Base-by-base conservation (phyloP, 2,329 filamentous ascomycete species). In the Ascochyta lentis region DNA sequence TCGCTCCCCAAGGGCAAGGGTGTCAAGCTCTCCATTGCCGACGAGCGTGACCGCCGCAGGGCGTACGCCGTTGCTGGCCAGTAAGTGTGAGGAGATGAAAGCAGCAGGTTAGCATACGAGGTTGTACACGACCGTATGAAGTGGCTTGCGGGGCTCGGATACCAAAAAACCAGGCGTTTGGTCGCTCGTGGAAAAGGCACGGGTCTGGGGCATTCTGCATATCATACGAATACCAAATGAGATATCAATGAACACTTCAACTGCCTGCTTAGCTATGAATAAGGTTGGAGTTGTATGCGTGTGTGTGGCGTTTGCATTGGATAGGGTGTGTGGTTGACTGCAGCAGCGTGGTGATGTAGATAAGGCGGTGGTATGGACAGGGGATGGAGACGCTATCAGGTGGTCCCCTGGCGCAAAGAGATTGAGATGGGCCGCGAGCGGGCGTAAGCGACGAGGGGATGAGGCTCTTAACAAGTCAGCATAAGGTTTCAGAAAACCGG, bases 1-100 rank as follows among this genome's bases (percentile, higher is more conserved):
- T 96, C 91, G 76, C 89, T 99, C 79, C 96, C 95, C 81, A 99
- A 98, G 92, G 95, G 95, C 85, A 97, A 97, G 89, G 95, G 95
- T 91, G 95, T 99, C 86, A 76, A 86, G 92, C 92, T 98, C 81
- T 89, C 90, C 79, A 98, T 99, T 78, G 92, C 94, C 73, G 94
- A 99, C 86, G 94, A 99, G 91, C 89, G 94, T 86, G 94, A 99
- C 84, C 93, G 94, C 82, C 92, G 93, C 61, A 91, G 95, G 78
- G 92, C 93, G 69, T 78, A 83, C 69, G 79, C 81, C 71, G 70
- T 84, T 70, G 82, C 84, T 72, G 77, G 78, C 51, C 75, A 81
- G 69, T 83, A 82, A 76, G 62, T 46, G 66, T 60, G 53, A 39
- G 9, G 46, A 51, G 40, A 54, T 39, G 49, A 56, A 51, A 58